A percentile compares a stretch with the other conserved stretches of the same genome.
These are phyloP conservation scores for Acanthamoeba royreba DNA, from an alignment of 208 protist genomes.

Conservation along the genomic window DNA sequence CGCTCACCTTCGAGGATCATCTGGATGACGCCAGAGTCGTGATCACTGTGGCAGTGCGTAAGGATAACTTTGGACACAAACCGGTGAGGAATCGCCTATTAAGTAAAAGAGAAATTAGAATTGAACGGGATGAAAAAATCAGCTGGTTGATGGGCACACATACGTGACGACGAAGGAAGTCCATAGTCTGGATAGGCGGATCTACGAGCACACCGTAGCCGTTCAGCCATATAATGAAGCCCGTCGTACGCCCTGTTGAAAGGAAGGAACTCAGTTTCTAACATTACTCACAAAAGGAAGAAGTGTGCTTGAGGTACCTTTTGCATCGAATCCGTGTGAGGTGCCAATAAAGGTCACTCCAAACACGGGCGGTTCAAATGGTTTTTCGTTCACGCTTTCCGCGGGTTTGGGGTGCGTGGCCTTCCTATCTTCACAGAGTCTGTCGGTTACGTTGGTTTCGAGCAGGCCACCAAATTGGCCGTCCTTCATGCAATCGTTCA, in stretches of 20 bases:
- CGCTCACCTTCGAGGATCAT: conserved; percentile 64
- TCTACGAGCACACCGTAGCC: conserved; percentile 74
- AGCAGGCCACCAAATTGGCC: neutral
- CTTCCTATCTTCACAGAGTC: neutral
- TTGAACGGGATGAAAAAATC: neutral
- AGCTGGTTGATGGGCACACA: neutral
- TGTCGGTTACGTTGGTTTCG: neutral
- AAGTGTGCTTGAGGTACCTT: conserved; percentile 2
- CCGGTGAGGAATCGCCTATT: conserved; percentile 42
- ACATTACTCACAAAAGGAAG: neutral
- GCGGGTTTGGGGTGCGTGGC: no score
- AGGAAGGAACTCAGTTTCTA: neutral
- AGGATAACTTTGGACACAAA: conserved; percentile 70
- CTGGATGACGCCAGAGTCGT: conserved; percentile 76
- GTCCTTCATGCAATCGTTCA: neutral
- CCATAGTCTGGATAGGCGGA: conserved; percentile 66
- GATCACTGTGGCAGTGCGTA: conserved; percentile 77
- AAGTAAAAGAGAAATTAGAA: neutral
- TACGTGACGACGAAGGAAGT: conserved; percentile 51
- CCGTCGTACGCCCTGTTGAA: conserved; percentile 52
- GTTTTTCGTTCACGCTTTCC: neutral
- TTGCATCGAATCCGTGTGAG: conserved; percentile 70
- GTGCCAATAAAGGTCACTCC: conserved; percentile 74
- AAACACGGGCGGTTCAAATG: conserved; percentile 68
- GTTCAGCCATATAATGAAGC: conserved; percentile 77